Conservation (phyloP, 257 asterid genomes). For the Salvia splendens region DNA sequence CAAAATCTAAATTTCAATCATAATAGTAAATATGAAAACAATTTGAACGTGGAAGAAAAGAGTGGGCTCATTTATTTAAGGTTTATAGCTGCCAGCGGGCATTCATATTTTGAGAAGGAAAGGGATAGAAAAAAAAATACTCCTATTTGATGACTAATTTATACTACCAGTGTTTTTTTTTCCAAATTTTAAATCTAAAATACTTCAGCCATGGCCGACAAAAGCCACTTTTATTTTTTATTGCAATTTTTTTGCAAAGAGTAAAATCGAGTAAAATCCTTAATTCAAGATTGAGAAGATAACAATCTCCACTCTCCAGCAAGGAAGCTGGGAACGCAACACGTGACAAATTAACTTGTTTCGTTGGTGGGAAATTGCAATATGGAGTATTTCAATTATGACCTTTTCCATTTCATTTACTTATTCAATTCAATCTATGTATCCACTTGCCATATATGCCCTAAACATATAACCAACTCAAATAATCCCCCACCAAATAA, state of each 20-base stretch:
- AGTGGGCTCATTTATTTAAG: not conserved
- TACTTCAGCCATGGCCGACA: not conserved
- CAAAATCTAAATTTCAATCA: not conserved
- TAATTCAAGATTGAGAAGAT: not conserved
- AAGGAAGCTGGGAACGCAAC: not conserved
- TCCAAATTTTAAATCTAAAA: not conserved
- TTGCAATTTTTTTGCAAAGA: not conserved
- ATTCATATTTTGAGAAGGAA: not conserved
- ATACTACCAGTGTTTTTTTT: not conserved
- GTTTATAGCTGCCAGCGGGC: not conserved
- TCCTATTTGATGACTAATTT: conserved; percentile 16
- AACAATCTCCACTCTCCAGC: not conserved
- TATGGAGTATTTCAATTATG: not conserved
- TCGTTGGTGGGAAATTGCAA: not conserved
- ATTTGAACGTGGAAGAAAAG: not conserved
- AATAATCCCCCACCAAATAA: not conserved
- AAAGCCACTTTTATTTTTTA: not conserved
- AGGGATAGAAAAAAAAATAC: not conserved
- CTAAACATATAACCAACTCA: not conserved
- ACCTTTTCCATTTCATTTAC: not conserved
- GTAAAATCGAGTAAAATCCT: no score
- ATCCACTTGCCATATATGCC: conserved; percentile 3
- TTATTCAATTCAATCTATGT: not conserved
- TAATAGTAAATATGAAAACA: not conserved
- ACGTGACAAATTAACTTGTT: not conserved